Conservation (phyloP, 768 basidiomycete genomes). For the Krasilnikovozyma curviuscula region DNA sequence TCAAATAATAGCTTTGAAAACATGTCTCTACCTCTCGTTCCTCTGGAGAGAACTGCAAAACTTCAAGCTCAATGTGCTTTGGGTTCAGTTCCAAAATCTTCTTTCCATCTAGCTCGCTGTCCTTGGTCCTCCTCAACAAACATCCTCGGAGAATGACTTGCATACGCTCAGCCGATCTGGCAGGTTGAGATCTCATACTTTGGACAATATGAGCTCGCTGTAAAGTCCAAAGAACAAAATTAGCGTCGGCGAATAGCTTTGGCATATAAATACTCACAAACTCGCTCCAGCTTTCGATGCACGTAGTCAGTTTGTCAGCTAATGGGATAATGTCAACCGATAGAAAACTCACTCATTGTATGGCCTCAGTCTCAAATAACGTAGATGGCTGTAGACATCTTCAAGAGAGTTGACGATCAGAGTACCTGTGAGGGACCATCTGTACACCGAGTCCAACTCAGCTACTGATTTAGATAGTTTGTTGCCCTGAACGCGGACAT, state of each 20-base stretch:
- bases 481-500: too few species aligned
- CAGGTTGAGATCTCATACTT: too few species aligned
- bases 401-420: slow-evolving; percentile 39
- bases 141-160: slow-evolving; percentile 36
- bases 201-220: too few species aligned
- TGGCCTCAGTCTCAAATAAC: slow-evolving; percentile 30
- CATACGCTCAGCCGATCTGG: too few species aligned
- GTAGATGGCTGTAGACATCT: slow-evolving; percentile 36
- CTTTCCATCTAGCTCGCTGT: slow-evolving; percentile 45
- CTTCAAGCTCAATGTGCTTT: slow-evolving; percentile 32
- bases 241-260: too few species aligned
- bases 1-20: neutral
- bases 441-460: slow-evolving; percentile 35
- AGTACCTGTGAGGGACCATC: slow-evolving; percentile 48
- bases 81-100: slow-evolving; percentile 45
- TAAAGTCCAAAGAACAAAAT: too few species aligned
- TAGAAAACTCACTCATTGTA: slow-evolving; percentile 47
- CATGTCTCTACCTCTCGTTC: slow-evolving; percentile 42
- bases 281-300: too few species aligned
- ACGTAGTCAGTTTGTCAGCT: too few species aligned
- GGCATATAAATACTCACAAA: too few species aligned
- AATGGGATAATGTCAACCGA: too few species aligned
- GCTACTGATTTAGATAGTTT: slow-evolving; percentile 27
- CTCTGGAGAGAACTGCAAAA: slow-evolving; percentile 40
- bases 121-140: slow-evolving; percentile 48